These are phyloP conservation scores for Myotisia sp. DNA, from an alignment of 2,329 filamentous ascomycete species.

Conservation along the genomic window DNA sequence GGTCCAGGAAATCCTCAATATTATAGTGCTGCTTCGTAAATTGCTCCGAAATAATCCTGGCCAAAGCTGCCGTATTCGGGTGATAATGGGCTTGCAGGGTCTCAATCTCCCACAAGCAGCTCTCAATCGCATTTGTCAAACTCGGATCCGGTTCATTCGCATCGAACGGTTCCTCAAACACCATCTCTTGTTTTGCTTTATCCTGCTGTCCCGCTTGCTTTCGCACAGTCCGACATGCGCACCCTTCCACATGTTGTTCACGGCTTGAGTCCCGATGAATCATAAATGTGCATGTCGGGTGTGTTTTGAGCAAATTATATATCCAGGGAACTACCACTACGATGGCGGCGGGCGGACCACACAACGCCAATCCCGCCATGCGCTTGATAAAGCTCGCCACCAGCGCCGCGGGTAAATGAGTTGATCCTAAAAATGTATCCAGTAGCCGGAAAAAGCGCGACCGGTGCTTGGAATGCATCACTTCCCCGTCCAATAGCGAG, in stretches of 20 bases:
- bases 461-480: constrained; percentile 87
- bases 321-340: constrained; percentile 83
- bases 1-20: constrained; percentile 92
- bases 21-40: constrained; percentile 94
- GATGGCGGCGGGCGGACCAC: constrained; percentile 76
- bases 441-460: constrained; percentile 86
- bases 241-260: no score
- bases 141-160: constrained; percentile 66
- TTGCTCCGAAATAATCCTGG: constrained; percentile 87
- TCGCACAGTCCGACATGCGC: no score
- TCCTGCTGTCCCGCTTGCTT: constrained; percentile 4
- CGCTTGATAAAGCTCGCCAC: constrained; percentile 95
- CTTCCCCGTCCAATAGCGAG: constrained; percentile 68
- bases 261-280: constrained; percentile 75
- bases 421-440: constrained; percentile 78
- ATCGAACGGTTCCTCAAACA: constrained; percentile 63
- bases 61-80: constrained; percentile 86
- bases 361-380: constrained; percentile 69
- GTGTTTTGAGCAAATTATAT: constrained; percentile 83
- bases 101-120: constrained; percentile 87
- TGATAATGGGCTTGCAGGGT: constrained; percentile 88
- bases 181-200: constrained; percentile 41
- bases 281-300: constrained; percentile 91
- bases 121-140: constrained; percentile 75
- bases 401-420: constrained; percentile 77